Conservation (phyloP, 805 yeast genomes). For the Grigorovia humatica region DNA sequence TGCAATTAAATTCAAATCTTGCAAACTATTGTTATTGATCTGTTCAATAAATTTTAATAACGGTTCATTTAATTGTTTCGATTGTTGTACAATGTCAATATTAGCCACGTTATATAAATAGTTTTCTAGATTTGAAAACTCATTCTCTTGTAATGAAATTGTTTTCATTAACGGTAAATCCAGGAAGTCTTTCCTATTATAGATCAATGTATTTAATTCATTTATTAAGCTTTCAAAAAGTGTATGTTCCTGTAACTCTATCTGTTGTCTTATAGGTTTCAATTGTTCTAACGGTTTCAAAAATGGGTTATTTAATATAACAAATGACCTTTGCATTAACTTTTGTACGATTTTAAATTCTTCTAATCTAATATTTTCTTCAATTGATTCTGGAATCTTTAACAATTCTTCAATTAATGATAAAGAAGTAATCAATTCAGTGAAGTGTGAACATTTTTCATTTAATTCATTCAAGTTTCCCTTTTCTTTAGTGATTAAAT, state of each 20-base stretch:
- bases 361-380: slow-evolving; percentile 56
- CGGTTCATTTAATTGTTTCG: slow-evolving; percentile 30
- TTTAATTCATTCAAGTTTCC: slow-evolving; percentile 55
- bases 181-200: slow-evolving; percentile 33
- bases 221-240: slow-evolving; percentile 67
- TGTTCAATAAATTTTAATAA: slow-evolving; percentile 26
- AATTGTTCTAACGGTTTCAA: slow-evolving; percentile 52
- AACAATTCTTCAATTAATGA: slow-evolving; percentile 55
- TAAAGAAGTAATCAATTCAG: slow-evolving; percentile 60
- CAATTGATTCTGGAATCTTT: slow-evolving; percentile 51
- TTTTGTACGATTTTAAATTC: slow-evolving; percentile 57
- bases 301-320: slow-evolving; percentile 39
- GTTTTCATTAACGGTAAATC: slow-evolving; percentile 12
- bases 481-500: slow-evolving; percentile 42
- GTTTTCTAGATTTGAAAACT: slow-evolving; percentile 40
- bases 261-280: slow-evolving; percentile 38
- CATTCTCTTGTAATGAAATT: slow-evolving; percentile 14
- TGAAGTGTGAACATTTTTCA: slow-evolving; percentile 48
- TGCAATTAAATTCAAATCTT: neutral
- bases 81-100: slow-evolving; percentile 43
- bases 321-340: slow-evolving; percentile 37
- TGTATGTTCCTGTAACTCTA: slow-evolving; percentile 46
- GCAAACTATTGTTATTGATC: neutral
- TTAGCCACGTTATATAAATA: slow-evolving; percentile 47
- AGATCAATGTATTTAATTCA: slow-evolving; percentile 62